Base-by-base conservation (phyloP, 1,284 basidiomycete species). In the Calocybe gambosa region DNA sequence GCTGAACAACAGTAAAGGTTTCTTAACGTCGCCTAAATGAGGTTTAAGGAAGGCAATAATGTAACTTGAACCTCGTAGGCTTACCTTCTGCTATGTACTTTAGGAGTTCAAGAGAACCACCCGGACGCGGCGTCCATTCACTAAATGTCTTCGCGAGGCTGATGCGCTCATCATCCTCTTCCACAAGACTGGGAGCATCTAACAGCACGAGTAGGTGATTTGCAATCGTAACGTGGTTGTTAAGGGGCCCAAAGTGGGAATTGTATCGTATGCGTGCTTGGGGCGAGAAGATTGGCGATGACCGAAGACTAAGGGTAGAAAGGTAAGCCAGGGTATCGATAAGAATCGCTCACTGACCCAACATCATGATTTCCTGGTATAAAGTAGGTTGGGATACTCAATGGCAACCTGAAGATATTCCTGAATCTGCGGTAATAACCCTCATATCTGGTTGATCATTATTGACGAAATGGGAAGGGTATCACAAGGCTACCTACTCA, bases 291-390 rank as follows among this genome's bases (percentile, higher is more conserved):
- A 67, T 56, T 6, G 66, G 51, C 7, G 78, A 74, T 25, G 67
- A 63, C 16, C 84, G 85, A 13, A 92, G 68, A 9, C 87, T 83
- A 51, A 25, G 28, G 46, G 28, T 40, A 39, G 15, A 42, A 29
- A 46, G 20, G 34, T 29, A 26, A 40, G 34, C 40, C 16, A 16
- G 8, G 16, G 20, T 25, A n/a, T 46, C 26, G 16, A 48, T 28
- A 13, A 45, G 3, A 6, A 12, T 34, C 6, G 15, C 13, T 34
- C 4, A 61, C 70, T 39, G 58, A 88, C 78, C 86, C 89, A 35
- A 88, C 75, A 59, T 96, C 93, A 56, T 92, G 89, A 60, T 95
- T 96, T 5, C 93, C 93, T 1, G 91, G 85, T 21, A 93, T 75
- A 58, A 82, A 89, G 60, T 86, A 83, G 50, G 75, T 66, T 47